phyloP scores from a whole-genome alignment of 768 basidiomycete genomes.

The Podaxis carcinomalis region DNA sequence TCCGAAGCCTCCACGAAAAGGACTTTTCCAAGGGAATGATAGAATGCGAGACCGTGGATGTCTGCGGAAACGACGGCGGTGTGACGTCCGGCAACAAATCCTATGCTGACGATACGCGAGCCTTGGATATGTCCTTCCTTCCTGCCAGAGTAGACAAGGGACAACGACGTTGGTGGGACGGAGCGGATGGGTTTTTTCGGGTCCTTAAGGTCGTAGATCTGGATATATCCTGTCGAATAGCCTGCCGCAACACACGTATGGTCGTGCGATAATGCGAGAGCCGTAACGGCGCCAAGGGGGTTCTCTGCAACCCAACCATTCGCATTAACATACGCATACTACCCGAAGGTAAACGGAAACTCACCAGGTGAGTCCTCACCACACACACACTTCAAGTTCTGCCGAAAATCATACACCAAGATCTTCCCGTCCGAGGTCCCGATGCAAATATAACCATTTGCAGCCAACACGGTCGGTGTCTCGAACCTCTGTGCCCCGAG shows the following conservation, averaged over 20 bases:
- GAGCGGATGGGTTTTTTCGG: conserved; percentile 65
- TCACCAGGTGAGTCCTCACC: conserved; percentile 66
- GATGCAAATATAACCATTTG: conserved; percentile 85
- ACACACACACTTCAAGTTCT: conserved; percentile 76
- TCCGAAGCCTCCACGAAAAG: conserved; percentile 95
- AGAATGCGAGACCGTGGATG: conserved; percentile 89
- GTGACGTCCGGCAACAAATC: conserved; percentile 87
- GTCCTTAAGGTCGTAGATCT: conserved; percentile 77
- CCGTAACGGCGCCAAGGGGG: conserved; percentile 74
- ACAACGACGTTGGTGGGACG: conserved; percentile 64
- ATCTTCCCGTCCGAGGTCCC: conserved; percentile 80
- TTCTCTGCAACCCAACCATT: conserved; percentile 37
- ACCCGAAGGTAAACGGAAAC: conserved; percentile 8
- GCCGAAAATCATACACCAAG: conserved; percentile 87
- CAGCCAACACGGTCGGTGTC: conserved; percentile 74
- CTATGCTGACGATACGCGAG: conserved; percentile 74
- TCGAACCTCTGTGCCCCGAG: conserved; percentile 58
- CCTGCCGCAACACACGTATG: conserved; percentile 91
- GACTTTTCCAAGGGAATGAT: conserved; percentile 90
- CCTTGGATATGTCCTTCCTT: conserved; percentile 84
- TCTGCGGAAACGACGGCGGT: conserved; percentile 92
- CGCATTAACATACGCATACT: conserved; percentile 13
- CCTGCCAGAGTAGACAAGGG: conserved; percentile 68
- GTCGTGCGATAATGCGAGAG: conserved; percentile 87
- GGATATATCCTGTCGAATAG: conserved; percentile 79